Percentiles rank a stretch among this genome's conserved stretches.
phyloP scores from a whole-genome alignment of 2,329 filamentous ascomycete genomes.

The Aspergillus nomiae region DNA sequence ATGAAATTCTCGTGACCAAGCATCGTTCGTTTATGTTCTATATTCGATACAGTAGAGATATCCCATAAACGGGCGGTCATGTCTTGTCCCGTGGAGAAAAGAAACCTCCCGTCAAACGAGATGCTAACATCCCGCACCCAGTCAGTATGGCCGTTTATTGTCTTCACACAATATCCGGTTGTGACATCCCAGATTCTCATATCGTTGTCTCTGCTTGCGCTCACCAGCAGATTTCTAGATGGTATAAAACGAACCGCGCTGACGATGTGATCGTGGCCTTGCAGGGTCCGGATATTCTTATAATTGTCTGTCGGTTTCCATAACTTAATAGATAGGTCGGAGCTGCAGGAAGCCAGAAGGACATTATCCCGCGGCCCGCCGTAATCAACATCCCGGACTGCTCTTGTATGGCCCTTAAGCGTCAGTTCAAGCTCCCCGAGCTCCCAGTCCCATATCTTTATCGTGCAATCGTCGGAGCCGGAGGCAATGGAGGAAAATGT shows the following conservation, averaged over 20 bases:
- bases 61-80: constrained; percentile 85
- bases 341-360: constrained; percentile 80
- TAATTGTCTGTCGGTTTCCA: constrained; percentile 94
- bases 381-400: constrained; percentile 86
- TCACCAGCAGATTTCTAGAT: constrained; percentile 81
- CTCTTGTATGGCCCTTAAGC: constrained; percentile 87
- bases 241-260: constrained; percentile 87
- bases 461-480: constrained; percentile 87
- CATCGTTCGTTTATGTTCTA: constrained; percentile 75
- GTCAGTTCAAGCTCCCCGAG: constrained; percentile 86
- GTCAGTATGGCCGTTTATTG: constrained; percentile 79
- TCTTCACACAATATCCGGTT: constrained; percentile 89
- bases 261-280: constrained; percentile 90
- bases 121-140: constrained; percentile 91
- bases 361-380: constrained; percentile 80
- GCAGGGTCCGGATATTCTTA: constrained; percentile 89
- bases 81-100: constrained; percentile 82
- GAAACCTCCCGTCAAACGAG: constrained; percentile 78
- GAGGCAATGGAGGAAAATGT: constrained; percentile 88
- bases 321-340: constrained; percentile 88
- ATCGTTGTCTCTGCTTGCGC: constrained; percentile 81
- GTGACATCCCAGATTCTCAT: constrained; percentile 90
- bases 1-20: constrained; percentile 82
- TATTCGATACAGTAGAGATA: constrained; percentile 57
- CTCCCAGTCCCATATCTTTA: constrained; percentile 98